phyloP scores from a whole-genome alignment of 768 basidiomycete species.

The Leccinum disarticulatum region DNA sequence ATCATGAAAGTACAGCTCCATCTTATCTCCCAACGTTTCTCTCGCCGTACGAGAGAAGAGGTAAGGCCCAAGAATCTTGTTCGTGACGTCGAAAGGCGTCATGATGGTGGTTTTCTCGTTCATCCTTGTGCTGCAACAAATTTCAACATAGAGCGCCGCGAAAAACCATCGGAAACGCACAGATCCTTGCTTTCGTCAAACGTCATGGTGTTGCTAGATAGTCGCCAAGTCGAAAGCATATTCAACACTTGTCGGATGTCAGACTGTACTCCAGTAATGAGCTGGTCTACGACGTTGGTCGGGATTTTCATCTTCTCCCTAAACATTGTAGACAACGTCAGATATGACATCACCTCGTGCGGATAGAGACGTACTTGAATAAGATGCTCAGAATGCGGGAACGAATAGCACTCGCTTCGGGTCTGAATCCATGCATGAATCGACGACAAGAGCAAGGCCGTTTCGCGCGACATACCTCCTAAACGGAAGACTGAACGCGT shows the following conservation, averaged over 20 bases:
- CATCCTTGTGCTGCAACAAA: constrained; percentile 63
- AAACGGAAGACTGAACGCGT: constrained; percentile 77
- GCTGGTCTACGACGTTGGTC: constrained; percentile 87
- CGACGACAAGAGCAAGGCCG: neutral
- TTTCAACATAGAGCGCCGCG: constrained; percentile 3
- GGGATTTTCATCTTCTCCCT: constrained; percentile 96
- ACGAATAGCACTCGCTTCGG: constrained; percentile 70
- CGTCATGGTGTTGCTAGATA: constrained; percentile 77
- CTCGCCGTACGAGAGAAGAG: constrained; percentile 80
- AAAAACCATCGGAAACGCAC: constrained; percentile 45
- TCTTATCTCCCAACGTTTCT: constrained; percentile 85
- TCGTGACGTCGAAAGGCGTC: constrained; percentile 91
- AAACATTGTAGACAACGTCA: neutral
- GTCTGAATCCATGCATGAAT: constrained; percentile 45
- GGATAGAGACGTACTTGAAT: constrained; percentile 66
- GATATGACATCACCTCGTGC: too few relatives aligned
- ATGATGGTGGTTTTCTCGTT: constrained; percentile 92
- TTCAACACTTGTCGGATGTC: constrained; percentile 97
- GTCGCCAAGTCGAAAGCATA: constrained; percentile 96
- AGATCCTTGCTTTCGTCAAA: constrained; percentile 92
- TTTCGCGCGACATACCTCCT: constrained; percentile 51
- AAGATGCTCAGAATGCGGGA: constrained; percentile 86
- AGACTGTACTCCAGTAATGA: constrained; percentile 84
- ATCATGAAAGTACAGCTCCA: constrained; percentile 96
- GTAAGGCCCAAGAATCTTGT: constrained; percentile 88